Conservation (phyloP, 192 early-diverging fungal species). For the Phycomyces blakesleeanus region DNA sequence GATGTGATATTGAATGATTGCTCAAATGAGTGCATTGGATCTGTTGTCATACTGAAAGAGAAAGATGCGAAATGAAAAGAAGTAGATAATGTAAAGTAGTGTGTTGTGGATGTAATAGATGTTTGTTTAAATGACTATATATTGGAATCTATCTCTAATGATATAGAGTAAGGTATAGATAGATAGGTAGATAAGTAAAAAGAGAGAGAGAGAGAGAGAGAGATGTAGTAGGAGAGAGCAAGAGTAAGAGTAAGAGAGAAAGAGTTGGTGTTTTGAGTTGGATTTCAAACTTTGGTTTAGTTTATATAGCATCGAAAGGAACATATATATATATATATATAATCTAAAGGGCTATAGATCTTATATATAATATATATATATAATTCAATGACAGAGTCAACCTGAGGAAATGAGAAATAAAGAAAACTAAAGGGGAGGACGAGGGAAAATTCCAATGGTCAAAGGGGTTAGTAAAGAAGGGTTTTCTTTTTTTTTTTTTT, state of each 20-base stretch:
- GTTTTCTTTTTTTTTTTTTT: constrained; percentile 5
- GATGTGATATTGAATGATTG: constrained; percentile 12
- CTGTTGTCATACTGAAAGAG: constrained; percentile 1
- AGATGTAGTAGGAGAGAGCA: too few species aligned
- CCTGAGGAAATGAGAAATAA: not conserved
- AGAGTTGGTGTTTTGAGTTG: not conserved
- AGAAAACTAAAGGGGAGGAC: constrained; percentile 6
- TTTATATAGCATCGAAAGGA: not conserved
- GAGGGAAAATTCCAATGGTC: constrained; percentile 8
- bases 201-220: too few species aligned
- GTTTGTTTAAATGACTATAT: too few species aligned
- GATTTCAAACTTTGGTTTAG: not conserved
- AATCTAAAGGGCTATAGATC: not conserved
- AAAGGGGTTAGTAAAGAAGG: constrained; percentile 2
- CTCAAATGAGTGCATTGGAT: constrained; percentile 21
- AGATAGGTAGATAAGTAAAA: too few species aligned
- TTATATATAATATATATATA: not conserved
- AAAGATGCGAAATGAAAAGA: too few species aligned
- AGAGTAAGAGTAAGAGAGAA: too few species aligned
- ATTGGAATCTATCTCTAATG: not conserved
- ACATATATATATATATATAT: not conserved
- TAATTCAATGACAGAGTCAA: not conserved
- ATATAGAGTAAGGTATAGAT: too few species aligned
- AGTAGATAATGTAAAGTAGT: too few species aligned
- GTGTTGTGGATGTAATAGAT: too few species aligned